Evolutionary conservation across 78 protist species (phyloP).

Genomic region (Corallochytrium limacisporum): DNA sequence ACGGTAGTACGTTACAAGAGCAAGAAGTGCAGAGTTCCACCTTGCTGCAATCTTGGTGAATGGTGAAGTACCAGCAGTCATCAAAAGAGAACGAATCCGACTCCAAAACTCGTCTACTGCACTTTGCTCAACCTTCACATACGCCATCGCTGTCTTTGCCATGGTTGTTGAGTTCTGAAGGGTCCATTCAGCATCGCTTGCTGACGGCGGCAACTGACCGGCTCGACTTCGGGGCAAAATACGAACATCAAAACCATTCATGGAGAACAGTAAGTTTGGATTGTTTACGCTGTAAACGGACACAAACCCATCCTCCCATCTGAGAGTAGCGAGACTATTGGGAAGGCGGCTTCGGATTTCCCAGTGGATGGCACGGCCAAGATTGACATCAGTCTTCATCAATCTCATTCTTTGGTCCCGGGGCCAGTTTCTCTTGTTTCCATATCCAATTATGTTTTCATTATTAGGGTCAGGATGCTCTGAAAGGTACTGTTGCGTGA

Average conservation of each 20-base stretch:
- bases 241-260: slow-evolving; percentile 95
- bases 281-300: slow-evolving; percentile 89
- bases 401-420: slow-evolving; percentile 97
- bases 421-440: slow-evolving; percentile 90
- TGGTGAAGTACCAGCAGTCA: slow-evolving; percentile 96
- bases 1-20: slow-evolving; percentile 95
- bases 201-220: slow-evolving; percentile 36
- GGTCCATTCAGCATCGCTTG: slow-evolving; percentile 92
- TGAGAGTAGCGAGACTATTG: slow-evolving; percentile 72
- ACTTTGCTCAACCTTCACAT: slow-evolving; percentile 79
- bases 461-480: slow-evolving; percentile 99
- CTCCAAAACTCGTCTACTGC: slow-evolving; percentile 78
- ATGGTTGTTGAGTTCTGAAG: slow-evolving; percentile 92
- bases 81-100: slow-evolving; percentile 82
- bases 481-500: slow-evolving; percentile 93
- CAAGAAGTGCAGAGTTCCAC: slow-evolving; percentile 98
- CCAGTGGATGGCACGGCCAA: slow-evolving; percentile 99
- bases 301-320: slow-evolving; percentile 70
- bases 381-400: slow-evolving; percentile 94
- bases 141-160: slow-evolving; percentile 94
- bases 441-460: slow-evolving; percentile 88
- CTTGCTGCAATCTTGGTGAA: slow-evolving; percentile 95
- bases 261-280: slow-evolving; percentile 93
- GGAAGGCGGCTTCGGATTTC: slow-evolving; percentile 91
- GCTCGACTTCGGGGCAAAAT: slow-evolving; percentile 86